Conservation (phyloP, 2,329 filamentous ascomycete species). For the Microsporum ferrugineum region DNA sequence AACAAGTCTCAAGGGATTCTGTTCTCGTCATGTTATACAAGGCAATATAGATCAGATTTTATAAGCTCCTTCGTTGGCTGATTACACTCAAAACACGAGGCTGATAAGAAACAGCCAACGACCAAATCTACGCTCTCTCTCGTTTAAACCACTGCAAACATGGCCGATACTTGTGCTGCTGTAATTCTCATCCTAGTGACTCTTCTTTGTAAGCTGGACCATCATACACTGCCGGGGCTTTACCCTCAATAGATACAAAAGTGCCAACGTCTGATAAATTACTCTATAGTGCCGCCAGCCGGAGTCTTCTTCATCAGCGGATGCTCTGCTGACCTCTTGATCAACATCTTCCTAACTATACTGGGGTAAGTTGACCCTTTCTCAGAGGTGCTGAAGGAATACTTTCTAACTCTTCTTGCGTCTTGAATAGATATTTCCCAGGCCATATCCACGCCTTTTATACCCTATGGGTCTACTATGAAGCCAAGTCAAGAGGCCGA, state of each 20-base stretch:
- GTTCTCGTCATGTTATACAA: too few relatives aligned
- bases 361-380: constrained; percentile 41
- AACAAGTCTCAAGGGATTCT: too few relatives aligned
- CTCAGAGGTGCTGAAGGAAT: constrained; percentile 6
- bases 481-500: constrained; percentile 39
- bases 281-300: constrained; percentile 49
- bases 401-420: background rate
- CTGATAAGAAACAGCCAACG: too few relatives aligned
- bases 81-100: too few relatives aligned
- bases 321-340: constrained; percentile 52
- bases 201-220: constrained; percentile 29
- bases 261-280: background rate
- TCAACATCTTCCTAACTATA: constrained; percentile 57
- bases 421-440: constrained; percentile 50
- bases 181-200: constrained; percentile 38
- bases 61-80: too few relatives aligned
- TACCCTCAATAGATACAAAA: background rate
- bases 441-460: constrained; percentile 75
- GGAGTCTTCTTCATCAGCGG: constrained; percentile 55
- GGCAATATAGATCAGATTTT: too few relatives aligned
- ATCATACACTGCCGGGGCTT: background rate
- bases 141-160: background rate
- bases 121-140: background rate
- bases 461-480: constrained; percentile 70
- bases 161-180: constrained; percentile 25